Evolutionary conservation across 495 filamentous ascomycete species (phyloP).

Genomic region (Podospora sp.): DNA sequence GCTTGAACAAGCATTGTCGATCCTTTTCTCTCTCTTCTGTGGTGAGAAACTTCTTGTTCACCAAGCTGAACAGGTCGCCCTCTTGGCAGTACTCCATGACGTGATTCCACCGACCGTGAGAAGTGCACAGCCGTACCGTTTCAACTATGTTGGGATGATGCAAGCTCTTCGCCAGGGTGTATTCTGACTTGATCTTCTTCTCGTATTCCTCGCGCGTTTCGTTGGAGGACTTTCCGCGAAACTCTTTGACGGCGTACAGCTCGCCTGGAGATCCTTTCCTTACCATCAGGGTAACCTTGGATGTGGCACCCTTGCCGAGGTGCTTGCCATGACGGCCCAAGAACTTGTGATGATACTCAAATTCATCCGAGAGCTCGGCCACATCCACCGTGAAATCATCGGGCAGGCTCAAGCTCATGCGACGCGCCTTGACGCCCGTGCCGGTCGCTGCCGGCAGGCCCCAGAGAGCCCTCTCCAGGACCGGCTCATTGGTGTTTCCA

Average conservation of each 20-base stretch:
- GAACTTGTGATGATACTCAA: conserved; percentile 59
- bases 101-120: conserved; percentile 71
- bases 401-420: conserved; percentile 63
- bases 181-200: conserved; percentile 81
- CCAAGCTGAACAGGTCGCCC: conserved; percentile 71
- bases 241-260: conserved; percentile 77
- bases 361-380: conserved; percentile 62
- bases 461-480: conserved; percentile 46
- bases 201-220: conserved; percentile 69
- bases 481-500: conserved; percentile 20
- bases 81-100: conserved; percentile 83
- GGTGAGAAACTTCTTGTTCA: conserved; percentile 63
- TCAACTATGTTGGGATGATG: conserved; percentile 80
- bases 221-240: conserved; percentile 61
- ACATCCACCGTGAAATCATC: conserved; percentile 66
- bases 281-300: conserved; percentile 70
- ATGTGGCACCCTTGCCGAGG: conserved; percentile 72
- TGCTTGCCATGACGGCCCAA: conserved; percentile 63
- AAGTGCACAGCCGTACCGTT: conserved; percentile 67
- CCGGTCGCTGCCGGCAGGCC: conserved; percentile 60
- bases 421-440: conserved; percentile 66
- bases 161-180: conserved; percentile 72
- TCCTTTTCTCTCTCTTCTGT: conserved; percentile 64
- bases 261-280: conserved; percentile 56
- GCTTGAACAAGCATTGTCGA: conserved; percentile 78